These are phyloP conservation scores for Cladosporium sp. DNA, from an alignment of 2,329 filamentous ascomycete species.

Conservation along the genomic window DNA sequence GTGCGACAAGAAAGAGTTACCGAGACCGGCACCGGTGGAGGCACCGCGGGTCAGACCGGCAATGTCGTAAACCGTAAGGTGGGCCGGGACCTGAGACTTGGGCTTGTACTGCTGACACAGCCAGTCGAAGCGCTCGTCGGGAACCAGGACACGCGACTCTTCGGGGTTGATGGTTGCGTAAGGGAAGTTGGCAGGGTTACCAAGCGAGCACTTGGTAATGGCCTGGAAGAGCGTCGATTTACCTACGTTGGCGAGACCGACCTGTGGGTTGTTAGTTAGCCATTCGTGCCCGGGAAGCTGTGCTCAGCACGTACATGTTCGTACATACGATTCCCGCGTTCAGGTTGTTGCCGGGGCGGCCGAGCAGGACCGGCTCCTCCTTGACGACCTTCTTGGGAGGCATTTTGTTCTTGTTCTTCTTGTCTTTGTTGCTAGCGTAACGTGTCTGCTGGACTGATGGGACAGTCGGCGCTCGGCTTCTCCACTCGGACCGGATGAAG, in stretches of 20 bases:
- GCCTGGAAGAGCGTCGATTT: constrained; percentile 99
- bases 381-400: constrained; percentile 87
- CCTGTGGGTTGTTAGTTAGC: constrained; percentile 53
- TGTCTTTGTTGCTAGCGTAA: constrained; percentile 45
- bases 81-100: constrained; percentile 93
- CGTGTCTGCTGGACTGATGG: constrained; percentile 15
- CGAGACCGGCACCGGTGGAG: constrained; percentile 93
- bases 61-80: constrained; percentile 97
- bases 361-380: constrained; percentile 94
- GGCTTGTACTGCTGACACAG: constrained; percentile 94
- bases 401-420: constrained; percentile 60
- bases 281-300: constrained; percentile 28
- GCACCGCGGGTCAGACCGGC: constrained; percentile 92
- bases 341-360: constrained; percentile 92
- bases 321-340: constrained; percentile 95
- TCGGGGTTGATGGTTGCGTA: constrained; percentile 99
- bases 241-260: constrained; percentile 97
- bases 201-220: constrained; percentile 94
- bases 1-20: constrained; percentile 96
- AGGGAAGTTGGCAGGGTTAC: constrained; percentile 98
- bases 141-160: constrained; percentile 94
- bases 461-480: constrained; percentile 12
- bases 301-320: constrained; percentile 28
- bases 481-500: constrained; percentile 3
- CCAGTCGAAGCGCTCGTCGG: constrained; percentile 95